Conservation (phyloP, 2,329 filamentous ascomycete genomes). For the Elsinoe fawcettii region DNA sequence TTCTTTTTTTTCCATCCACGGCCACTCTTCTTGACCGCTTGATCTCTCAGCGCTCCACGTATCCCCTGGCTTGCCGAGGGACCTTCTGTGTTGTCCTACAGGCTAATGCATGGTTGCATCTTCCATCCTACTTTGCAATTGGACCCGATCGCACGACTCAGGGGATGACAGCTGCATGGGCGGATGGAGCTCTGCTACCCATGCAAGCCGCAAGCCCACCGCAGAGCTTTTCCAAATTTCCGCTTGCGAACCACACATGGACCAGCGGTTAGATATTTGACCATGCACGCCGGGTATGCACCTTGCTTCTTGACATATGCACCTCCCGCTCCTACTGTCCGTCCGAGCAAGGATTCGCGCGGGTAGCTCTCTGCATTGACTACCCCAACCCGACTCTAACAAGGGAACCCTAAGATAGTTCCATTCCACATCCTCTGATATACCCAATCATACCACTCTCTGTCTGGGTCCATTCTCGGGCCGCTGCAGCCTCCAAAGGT, state of each 20-base stretch:
- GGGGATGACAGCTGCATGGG: neutral
- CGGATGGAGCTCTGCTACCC: slow-evolving; percentile 7
- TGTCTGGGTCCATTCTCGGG: neutral
- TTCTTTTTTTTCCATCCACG: neutral
- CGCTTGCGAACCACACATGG: slow-evolving; percentile 8
- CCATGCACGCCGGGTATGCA: slow-evolving; percentile 8
- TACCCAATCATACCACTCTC: slow-evolving; percentile 1
- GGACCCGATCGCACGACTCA: neutral
- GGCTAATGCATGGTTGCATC: slow-evolving; percentile 8
- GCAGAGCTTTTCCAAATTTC: slow-evolving; percentile 3
- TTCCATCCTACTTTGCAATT: slow-evolving; percentile 4
- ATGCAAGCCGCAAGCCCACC: slow-evolving; percentile 4
- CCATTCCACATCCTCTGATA: neutral
- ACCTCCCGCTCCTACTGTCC: neutral
- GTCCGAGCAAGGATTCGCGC: neutral
- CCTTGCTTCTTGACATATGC: slow-evolving; percentile 4
- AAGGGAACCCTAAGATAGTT: neutral
- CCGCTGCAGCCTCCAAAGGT: slow-evolving; percentile 8
- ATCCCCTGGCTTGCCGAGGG: slow-evolving; percentile 6
- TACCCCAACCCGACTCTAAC: neutral
- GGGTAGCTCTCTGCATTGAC: neutral
- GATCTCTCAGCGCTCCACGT: slow-evolving; percentile 9
- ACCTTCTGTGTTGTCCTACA: slow-evolving; percentile 3
- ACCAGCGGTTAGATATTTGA: neutral
- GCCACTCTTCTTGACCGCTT: slow-evolving; percentile 7